These are phyloP conservation scores for Phaffia tasmanica DNA, from an alignment of 768 basidiomycete genomes.

Conservation along the genomic window DNA sequence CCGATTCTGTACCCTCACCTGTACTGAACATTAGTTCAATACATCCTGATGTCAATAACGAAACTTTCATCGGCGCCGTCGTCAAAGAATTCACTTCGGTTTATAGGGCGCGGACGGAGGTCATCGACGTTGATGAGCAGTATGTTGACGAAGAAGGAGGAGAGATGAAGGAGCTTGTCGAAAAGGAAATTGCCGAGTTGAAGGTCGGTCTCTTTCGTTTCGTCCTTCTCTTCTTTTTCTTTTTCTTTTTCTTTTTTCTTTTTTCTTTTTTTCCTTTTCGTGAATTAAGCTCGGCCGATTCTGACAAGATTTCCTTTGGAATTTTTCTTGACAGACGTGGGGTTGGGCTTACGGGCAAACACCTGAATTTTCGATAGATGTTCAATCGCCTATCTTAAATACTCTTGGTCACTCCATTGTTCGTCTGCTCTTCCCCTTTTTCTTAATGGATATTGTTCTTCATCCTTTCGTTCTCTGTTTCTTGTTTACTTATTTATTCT, in stretches of 20 bases:
- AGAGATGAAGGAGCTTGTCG: conserved; percentile 45
- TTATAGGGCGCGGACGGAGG: conserved; percentile 26
- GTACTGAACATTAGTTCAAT: conserved; percentile 68
- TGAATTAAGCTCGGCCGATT: neutral
- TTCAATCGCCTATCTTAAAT: conserved; percentile 40
- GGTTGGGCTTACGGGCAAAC: conserved; percentile 88
- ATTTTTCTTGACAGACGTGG: conserved; percentile 54
- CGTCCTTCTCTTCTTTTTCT: neutral
- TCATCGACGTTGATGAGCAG: conserved; percentile 43
- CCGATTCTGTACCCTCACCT: conserved; percentile 82
- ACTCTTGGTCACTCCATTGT: neutral
- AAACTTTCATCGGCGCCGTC: conserved; percentile 59
- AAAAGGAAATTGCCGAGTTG: conserved; percentile 60
- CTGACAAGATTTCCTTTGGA: neutral
- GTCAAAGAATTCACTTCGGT: conserved; percentile 50
- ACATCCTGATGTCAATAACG: conserved; percentile 50
- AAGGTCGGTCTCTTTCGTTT: conserved; percentile 42
- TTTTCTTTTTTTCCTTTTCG: neutral
- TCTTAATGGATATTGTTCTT: too few species aligned
- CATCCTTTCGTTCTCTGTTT: neutral
- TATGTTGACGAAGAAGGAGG: conserved; percentile 36
- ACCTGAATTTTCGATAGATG: conserved; percentile 71
- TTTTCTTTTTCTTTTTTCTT: neutral
- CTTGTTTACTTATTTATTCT: neutral
- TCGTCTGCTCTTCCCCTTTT: neutral